These are phyloP conservation scores for Cicer arietinum DNA, from an alignment of 306 rosid genomes.

Conservation along the genomic window DNA sequence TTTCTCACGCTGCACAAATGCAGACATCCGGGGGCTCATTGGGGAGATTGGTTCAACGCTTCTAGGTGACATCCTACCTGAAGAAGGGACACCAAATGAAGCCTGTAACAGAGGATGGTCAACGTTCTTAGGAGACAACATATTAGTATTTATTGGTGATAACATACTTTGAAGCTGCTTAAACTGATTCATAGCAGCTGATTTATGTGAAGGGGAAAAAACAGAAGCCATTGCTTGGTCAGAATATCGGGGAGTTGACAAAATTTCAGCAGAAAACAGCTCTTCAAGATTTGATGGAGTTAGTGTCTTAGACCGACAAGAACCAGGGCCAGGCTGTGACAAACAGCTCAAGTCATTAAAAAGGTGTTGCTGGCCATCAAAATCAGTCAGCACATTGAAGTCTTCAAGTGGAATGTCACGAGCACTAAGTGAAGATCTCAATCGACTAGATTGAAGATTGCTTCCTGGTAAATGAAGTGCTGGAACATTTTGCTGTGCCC, in stretches of 20 bases:
- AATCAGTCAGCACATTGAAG: slow-evolving; percentile 51
- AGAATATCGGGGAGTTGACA: slow-evolving; percentile 72
- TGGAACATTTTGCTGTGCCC: slow-evolving; percentile 87
- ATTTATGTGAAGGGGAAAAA: slow-evolving; percentile 78
- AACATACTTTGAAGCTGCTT: slow-evolving; percentile 76
- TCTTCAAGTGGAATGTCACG: slow-evolving; percentile 70
- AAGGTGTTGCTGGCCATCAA: slow-evolving; percentile 68
- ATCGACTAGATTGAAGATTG: slow-evolving; percentile 80
- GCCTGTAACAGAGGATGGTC: slow-evolving; percentile 71
- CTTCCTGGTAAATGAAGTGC: slow-evolving; percentile 82
- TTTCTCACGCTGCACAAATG: slow-evolving; percentile 72
- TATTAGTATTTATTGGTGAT: slow-evolving; percentile 69
- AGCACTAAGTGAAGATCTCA: slow-evolving; percentile 80
- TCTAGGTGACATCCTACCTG: slow-evolving; percentile 86
- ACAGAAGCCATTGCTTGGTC: slow-evolving; percentile 60
- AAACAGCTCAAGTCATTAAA: slow-evolving; percentile 71
- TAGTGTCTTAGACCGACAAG: slow-evolving; percentile 63
- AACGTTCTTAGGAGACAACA: slow-evolving; percentile 65
- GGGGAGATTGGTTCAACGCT: slow-evolving; percentile 76
- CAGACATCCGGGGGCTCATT: slow-evolving; percentile 59
- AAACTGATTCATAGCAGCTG: slow-evolving; percentile 71
- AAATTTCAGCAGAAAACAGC: slow-evolving; percentile 68
- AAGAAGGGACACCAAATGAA: slow-evolving; percentile 63
- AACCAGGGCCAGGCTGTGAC: slow-evolving; percentile 57
- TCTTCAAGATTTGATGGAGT: slow-evolving; percentile 81